These are phyloP conservation scores for Eutrema yunnanense DNA, from an alignment of 345 rosid genomes.

Conservation along the genomic window DNA sequence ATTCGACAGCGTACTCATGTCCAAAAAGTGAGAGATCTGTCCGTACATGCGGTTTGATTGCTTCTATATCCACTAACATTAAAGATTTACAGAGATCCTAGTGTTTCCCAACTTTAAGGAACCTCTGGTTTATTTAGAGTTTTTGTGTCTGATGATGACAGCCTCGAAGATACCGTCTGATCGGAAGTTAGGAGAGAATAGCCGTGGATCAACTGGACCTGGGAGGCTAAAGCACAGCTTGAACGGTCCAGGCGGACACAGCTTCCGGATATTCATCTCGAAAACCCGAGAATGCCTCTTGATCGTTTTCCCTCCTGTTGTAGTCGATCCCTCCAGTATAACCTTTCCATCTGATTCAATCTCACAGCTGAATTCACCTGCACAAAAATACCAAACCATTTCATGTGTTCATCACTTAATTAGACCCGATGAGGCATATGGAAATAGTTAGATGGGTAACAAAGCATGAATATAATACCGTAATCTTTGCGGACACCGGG, in stretches of 20 bases:
- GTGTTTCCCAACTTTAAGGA: neutral
- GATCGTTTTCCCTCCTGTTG: conserved; percentile 29
- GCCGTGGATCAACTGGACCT: conserved; percentile 71
- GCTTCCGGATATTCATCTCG: conserved; percentile 37
- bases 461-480: conserved; percentile 21
- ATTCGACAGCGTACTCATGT: neutral
- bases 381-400: neutral
- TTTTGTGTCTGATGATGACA: conserved; percentile 38
- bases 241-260: conserved; percentile 49
- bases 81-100: conserved; percentile 9
- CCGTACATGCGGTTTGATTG: neutral
- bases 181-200: conserved; percentile 49
- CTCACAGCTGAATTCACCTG: conserved; percentile 62
- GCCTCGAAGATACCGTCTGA: conserved; percentile 67
- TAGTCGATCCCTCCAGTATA: conserved; percentile 39
- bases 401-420: neutral
- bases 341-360: conserved; percentile 53
- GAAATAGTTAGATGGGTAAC: neutral
- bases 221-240: conserved; percentile 55
- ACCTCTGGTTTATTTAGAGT: conserved; percentile 8
- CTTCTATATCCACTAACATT: neutral
- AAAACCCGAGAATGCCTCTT: conserved; percentile 40
- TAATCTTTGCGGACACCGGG: conserved; percentile 51
- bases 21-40: neutral
- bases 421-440: neutral